phyloP scores from a whole-genome alignment of 108 stramenopile species.

The Pseudonitzschia delicatissima region DNA sequence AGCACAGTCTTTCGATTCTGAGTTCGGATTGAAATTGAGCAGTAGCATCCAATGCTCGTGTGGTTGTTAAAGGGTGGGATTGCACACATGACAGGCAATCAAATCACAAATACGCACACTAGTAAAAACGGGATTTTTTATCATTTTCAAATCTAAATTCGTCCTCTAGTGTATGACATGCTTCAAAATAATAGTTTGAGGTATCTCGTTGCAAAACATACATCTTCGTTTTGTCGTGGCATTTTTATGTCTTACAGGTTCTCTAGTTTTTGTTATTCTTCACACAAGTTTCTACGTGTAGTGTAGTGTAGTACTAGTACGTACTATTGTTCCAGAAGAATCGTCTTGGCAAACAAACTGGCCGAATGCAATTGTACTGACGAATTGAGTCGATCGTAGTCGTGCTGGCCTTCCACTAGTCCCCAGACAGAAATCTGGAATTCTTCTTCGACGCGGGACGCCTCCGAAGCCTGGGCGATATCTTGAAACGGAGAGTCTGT shows the following conservation, averaged over 20 bases:
- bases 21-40: constrained; percentile 23
- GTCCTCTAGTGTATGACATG: too few relatives aligned
- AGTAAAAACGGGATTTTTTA: too few relatives aligned
- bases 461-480: constrained; percentile 67
- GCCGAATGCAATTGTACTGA: constrained; percentile 79
- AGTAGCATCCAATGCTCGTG: neutral
- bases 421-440: constrained; percentile 97
- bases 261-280: too few relatives aligned
- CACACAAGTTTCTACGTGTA: too few relatives aligned
- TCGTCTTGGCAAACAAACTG: constrained; percentile 55
- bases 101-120: too few relatives aligned
- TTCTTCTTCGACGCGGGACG: constrained; percentile 95
- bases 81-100: neutral
- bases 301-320: too few relatives aligned
- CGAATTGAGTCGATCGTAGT: constrained; percentile 86
- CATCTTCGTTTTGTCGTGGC: too few relatives aligned
- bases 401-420: constrained; percentile 98
- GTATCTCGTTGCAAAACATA: too few relatives aligned
- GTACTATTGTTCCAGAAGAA: too few relatives aligned
- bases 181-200: too few relatives aligned
- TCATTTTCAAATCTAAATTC: too few relatives aligned
- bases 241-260: too few relatives aligned
- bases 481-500: neutral
- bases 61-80: neutral
- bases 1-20: constrained; percentile 70